Conservation (phyloP, 106 monocot genomes). For the Apostasia shenzhenica region DNA sequence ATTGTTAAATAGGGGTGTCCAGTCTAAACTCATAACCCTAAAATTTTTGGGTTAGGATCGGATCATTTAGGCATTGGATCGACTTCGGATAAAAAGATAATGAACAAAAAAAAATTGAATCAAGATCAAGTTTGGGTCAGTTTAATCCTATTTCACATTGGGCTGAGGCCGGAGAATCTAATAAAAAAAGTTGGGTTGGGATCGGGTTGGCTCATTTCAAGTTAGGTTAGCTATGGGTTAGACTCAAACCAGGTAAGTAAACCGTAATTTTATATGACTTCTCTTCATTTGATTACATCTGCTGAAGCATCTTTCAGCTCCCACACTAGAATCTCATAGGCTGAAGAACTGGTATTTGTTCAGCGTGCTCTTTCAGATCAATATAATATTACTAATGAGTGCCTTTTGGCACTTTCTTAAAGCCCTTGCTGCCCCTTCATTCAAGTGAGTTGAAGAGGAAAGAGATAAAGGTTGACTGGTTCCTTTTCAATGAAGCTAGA, state of each 20-base stretch:
- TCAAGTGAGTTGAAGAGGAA: background rate
- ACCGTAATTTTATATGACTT: background rate
- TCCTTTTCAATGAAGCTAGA: background rate
- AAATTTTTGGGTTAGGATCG: constrained; percentile 22
- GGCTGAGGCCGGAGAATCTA: too few species aligned
- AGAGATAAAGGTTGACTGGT: background rate
- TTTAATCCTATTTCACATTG: too few species aligned
- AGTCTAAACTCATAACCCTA: constrained; percentile 14
- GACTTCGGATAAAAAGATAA: too few species aligned
- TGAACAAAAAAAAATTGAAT: too few species aligned
- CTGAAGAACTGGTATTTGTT: constrained; percentile 41
- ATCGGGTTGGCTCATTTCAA: too few species aligned
- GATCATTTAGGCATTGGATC: too few species aligned
- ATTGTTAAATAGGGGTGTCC: constrained; percentile 13
- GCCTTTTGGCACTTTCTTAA: constrained; percentile 23
- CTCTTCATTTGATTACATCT: background rate
- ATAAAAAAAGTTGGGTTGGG: too few species aligned
- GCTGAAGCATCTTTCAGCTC: constrained; percentile 37
- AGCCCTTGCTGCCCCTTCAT: constrained; percentile 14
- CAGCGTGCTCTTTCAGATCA: constrained; percentile 27
- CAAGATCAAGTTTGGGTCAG: too few species aligned
- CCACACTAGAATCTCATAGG: constrained; percentile 21
- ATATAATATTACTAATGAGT: constrained; percentile 20
- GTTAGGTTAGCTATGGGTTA: too few species aligned
- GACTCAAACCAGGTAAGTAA: too few species aligned